Conservation (phyloP, 805 yeast genomes). For the Cyberlindnera bimundalis region DNA sequence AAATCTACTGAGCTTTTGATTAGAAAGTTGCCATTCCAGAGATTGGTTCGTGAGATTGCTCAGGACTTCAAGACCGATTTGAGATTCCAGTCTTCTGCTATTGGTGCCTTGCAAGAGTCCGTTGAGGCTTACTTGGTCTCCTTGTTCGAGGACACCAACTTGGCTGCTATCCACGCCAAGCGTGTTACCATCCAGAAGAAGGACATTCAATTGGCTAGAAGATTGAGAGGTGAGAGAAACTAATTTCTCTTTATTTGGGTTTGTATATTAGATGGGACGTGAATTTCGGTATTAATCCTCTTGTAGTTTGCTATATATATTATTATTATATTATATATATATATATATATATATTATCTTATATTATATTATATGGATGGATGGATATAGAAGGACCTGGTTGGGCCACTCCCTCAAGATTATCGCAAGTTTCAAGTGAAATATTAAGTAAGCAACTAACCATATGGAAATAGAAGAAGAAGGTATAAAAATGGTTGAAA, state of each 20-base stretch:
- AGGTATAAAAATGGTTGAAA: slow-evolving; percentile 22
- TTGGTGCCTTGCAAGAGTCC: slow-evolving; percentile 97
- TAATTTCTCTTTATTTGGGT: slow-evolving; percentile 31
- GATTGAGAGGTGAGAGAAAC: slow-evolving; percentile 96
- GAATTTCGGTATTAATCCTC: slow-evolving; percentile 3
- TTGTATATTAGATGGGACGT: slow-evolving; percentile 28
- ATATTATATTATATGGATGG: no score
- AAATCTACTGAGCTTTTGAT: slow-evolving; percentile 92
- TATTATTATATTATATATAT: no score
- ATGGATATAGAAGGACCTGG: no score
- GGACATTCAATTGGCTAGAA: slow-evolving; percentile 96
- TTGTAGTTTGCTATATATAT: no score
- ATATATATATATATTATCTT: no score
- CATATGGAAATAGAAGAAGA: no score
- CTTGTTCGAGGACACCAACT: slow-evolving; percentile 94
- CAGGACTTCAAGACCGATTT: slow-evolving; percentile 90
- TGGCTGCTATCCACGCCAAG: slow-evolving; percentile 98
- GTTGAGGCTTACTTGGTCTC: slow-evolving; percentile 98
- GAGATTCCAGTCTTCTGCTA: slow-evolving; percentile 96
- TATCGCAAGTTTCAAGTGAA: not conserved
- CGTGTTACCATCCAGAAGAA: slow-evolving; percentile 98
- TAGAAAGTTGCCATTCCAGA: slow-evolving; percentile 96
- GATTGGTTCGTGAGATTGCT: slow-evolving; percentile 94
- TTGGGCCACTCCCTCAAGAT: not conserved
- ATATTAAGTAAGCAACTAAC: no score